Base-by-base conservation (phyloP, 2,329 filamentous ascomycete genomes). In the Aureobasidium musti region DNA sequence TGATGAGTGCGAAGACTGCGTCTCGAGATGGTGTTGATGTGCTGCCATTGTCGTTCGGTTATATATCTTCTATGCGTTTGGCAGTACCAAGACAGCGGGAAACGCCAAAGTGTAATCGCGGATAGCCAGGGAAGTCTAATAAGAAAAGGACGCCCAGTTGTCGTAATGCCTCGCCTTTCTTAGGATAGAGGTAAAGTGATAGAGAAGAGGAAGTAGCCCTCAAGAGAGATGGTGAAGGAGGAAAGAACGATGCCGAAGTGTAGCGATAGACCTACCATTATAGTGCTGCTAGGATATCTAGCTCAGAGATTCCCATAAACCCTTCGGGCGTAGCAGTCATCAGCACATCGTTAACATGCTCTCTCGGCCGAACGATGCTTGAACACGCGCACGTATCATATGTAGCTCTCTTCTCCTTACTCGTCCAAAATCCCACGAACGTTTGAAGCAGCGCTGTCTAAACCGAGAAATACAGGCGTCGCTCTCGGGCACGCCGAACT, bases 1-100 rank as follows among this genome's bases (percentile, higher is more conserved):
- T 19, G 59, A 50, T 2, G 59, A 63, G 21, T 63, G 59, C n/a
- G 59, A 63, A 19, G 59, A 63, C n/a, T 63, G 30, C 6, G 59
- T 50, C 6, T 17, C 59, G 14, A 63, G n/a, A 50, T 30, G 39
- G n/a, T 41, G 45, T 30, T 45, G 39, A 39, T 49, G 19, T 26
- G 28, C 41, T 60, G 21, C 39, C 43, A 50, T 63, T 21, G 33
- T 63, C 21, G 28, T 26, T 43, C 54, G 35, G 54, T 11, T 43
- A 57, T 57, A 23, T n/a, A n/a, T n/a, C n/a, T n/a, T 57, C 35
- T 23, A 19, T 50, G 21, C 35, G 7, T 17, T 43, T 14, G 35
- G 37, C 35, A 43, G 28, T 30, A n/a, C 37, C 35, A 37, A 37
- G 54, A 14, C 37, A 57, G 54, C 37, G 37, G 54, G 54, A 43